Base-by-base conservation (phyloP, 2,329 filamentous ascomycete species). In the Epichloe sp. region DNA sequence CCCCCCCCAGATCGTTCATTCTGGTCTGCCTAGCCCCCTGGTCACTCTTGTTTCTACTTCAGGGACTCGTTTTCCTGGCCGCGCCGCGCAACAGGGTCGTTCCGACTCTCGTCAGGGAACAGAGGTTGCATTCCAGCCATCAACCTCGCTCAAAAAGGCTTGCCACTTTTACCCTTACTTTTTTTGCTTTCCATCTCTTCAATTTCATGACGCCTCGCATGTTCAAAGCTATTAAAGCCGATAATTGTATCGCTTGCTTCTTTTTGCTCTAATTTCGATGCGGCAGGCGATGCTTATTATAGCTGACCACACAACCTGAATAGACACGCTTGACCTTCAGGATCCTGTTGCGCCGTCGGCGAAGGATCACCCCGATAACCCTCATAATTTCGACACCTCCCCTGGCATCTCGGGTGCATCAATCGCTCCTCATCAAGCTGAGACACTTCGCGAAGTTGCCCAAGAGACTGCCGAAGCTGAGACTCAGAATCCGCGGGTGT, bases 261-360 rank as follows among this genome's bases (percentile, higher is more conserved):
- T 5, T 17, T 45, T 35, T 35, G 15, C n/a, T 14, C 44, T 31
- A 17, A 10, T 23, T 14, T 17, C 4, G 11, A 41, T 47, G 23
- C 46, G 40, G 31, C 36, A 40, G 15, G n/a, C 35, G 7, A 31
- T 31, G 21, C 21, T 40, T 43, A 23, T 46, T 43, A 23, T 46
- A 49, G 40, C 55, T 57, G 41, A 56, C 48, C 21, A 26, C 38
- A 46, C 47, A 46, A 46, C 48, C 35, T 21, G 23, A 50, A 44
- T 52, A 95, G 91, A 97, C 73, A 94, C 91, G 56, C 86, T 96
- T 70, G 93, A 97, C 71, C 82, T 97, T 49, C 93, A 97, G 77
- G 81, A 88, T 69, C 86, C 82, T 63, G 74, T 83, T 62, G 76
- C 85, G 53, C 88, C 89, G 36, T 93, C 90, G 44, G 88, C 91